phyloP scores from a whole-genome alignment of 768 basidiomycete species.

The Lanmaoa rubissima region DNA sequence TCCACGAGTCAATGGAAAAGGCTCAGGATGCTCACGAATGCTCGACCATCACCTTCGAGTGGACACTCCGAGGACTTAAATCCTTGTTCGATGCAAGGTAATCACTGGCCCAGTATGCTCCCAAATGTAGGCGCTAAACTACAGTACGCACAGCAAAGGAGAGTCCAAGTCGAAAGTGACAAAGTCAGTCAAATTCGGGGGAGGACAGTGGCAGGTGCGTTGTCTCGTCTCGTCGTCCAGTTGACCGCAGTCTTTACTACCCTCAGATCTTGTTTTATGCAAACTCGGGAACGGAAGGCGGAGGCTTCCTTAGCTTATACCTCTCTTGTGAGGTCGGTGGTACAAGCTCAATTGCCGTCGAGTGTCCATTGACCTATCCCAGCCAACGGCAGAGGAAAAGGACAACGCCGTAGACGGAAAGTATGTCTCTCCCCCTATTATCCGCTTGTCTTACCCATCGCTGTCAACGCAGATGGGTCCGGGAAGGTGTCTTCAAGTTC shows the following conservation, averaged over 20 bases:
- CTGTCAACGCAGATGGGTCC: constrained; percentile 58
- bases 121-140: not conserved
- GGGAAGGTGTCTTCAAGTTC: constrained; percentile 84
- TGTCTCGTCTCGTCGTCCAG: not conserved
- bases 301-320: constrained; percentile 69
- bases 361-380: constrained; percentile 8
- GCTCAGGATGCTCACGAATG: constrained; percentile 47
- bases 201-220: constrained; percentile 69
- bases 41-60: constrained; percentile 65
- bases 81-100: constrained; percentile 71
- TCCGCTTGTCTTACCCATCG: not conserved
- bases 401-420: constrained; percentile 63
- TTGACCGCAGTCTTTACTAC: not conserved
- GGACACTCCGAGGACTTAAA: constrained; percentile 72
- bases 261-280: constrained; percentile 77
- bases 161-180: constrained; percentile 75
- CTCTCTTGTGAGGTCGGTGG: constrained; percentile 74
- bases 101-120: not conserved
- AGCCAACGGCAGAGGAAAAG: constrained; percentile 80
- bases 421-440: constrained; percentile 30
- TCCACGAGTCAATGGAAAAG: constrained; percentile 27
- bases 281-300: constrained; percentile 67
- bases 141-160: constrained; percentile 48
- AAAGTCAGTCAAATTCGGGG: constrained; percentile 74
- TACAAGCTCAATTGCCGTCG: not conserved